These are phyloP conservation scores for Microbotryum intermedium DNA, from an alignment of 1,284 basidiomycete species.

Conservation along the genomic window DNA sequence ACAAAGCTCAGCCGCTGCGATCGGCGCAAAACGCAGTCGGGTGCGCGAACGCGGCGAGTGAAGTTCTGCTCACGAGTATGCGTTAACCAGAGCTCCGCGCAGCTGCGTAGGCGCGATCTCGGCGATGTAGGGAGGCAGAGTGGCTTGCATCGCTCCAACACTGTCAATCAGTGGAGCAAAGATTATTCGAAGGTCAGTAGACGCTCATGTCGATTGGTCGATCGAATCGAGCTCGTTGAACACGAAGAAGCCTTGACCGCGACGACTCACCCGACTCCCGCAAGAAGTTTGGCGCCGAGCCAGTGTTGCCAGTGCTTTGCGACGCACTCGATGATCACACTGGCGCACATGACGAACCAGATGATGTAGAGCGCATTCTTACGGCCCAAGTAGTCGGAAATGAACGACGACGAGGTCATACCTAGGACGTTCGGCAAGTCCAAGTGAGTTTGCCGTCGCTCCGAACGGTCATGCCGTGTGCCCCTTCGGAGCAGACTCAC, in stretches of 20 bases:
- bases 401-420: conserved; percentile 26
- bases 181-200: too few species aligned
- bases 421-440: neutral
- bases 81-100: conserved; percentile 30
- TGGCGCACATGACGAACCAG: conserved; percentile 29
- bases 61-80: conserved; percentile 23
- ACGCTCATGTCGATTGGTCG: too few species aligned
- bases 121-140: conserved; percentile 33
- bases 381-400: conserved; percentile 32
- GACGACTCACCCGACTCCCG: conserved; percentile 23
- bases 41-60: neutral
- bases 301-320: conserved; percentile 31
- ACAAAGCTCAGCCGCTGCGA: too few species aligned
- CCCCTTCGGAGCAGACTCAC: too few species aligned
- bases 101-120: conserved; percentile 32
- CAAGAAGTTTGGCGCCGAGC: conserved; percentile 32
- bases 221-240: too few species aligned
- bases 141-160: conserved; percentile 30
- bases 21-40: too few species aligned
- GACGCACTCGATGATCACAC: conserved; percentile 28
- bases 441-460: too few species aligned
- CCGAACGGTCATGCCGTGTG: too few species aligned
- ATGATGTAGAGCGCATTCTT: conserved; percentile 29
- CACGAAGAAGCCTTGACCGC: too few species aligned
- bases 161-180: too few species aligned